Percentiles rank a stretch among this genome's conserved stretches.
phyloP scores from a whole-genome alignment of 768 basidiomycete species.

The Mycena epipterygia region DNA sequence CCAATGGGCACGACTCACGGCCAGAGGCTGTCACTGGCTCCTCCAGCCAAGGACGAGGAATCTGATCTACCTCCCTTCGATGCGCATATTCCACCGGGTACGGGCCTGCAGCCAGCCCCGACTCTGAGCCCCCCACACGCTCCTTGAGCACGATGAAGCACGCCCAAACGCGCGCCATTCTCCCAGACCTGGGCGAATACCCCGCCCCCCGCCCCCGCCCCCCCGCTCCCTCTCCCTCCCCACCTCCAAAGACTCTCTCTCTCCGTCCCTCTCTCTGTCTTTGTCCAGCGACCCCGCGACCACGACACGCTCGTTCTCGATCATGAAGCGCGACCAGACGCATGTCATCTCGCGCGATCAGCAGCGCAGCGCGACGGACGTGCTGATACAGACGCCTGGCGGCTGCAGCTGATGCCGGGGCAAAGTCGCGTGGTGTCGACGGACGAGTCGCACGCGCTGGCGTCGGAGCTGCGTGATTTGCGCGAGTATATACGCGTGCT shows the following conservation, averaged over 20 bases:
- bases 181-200: too few species aligned
- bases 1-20: neutral
- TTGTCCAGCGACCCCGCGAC: neutral
- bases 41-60: neutral
- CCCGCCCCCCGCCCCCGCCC: too few species aligned
- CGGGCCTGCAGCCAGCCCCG: too few species aligned
- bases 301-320: neutral
- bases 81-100: too few species aligned
- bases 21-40: neutral
- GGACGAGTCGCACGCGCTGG: slow-evolving; percentile 13
- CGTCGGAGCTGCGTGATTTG: slow-evolving; percentile 14
- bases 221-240: too few species aligned
- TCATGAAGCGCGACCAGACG: slow-evolving; percentile 13
- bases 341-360: slow-evolving; percentile 3
- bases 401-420: slow-evolving; percentile 20
- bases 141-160: too few species aligned
- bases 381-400: slow-evolving; percentile 16
- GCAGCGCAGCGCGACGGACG: slow-evolving; percentile 5
- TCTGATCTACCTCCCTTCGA: neutral
- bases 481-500: slow-evolving; percentile 18
- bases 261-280: too few species aligned
- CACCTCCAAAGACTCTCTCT: too few species aligned
- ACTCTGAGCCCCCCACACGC: too few species aligned
- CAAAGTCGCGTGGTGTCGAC: slow-evolving; percentile 15
- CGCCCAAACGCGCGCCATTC: too few species aligned